phyloP scores from a whole-genome alignment of 306 rosid genomes.

The Vigna angularis region DNA sequence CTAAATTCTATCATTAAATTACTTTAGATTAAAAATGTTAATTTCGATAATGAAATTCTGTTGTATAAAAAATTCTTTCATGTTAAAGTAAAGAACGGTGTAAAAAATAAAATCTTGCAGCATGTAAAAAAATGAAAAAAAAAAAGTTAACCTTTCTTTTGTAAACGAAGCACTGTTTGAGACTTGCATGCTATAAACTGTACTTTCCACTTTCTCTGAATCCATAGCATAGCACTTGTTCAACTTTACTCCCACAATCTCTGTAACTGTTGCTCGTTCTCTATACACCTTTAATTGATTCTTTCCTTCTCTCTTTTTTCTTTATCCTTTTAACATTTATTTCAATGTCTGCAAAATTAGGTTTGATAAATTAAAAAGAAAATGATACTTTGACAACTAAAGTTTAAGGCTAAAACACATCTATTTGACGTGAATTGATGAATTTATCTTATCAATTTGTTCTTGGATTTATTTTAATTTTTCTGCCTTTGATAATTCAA shows the following conservation, averaged over 20 bases:
- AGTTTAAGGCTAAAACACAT: background rate
- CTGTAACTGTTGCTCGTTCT: conserved; percentile 4
- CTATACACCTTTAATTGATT: background rate
- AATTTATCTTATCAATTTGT: background rate
- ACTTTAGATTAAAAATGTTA: no score
- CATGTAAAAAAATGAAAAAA: no score
- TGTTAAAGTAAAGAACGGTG: no score
- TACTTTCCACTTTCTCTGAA: background rate
- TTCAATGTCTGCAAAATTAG: background rate
- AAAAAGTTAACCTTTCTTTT: no score
- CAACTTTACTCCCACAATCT: background rate
- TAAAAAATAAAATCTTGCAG: no score
- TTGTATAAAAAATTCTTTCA: no score
- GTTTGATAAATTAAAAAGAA: no score
- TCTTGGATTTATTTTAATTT: no score
- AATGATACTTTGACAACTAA: background rate
- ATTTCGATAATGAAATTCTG: no score
- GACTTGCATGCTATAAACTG: background rate
- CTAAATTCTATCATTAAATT: no score
- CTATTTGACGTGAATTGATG: background rate
- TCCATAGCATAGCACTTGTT: background rate
- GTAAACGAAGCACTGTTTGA: background rate
- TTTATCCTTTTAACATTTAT: background rate
- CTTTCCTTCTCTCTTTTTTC: background rate
- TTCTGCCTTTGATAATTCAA: no score